Evolutionary conservation across 2,329 filamentous ascomycete genomes (phyloP), one percentile per base, ranked within the genome.

Genomic region (Colletotrichum zoysiae): DNA sequence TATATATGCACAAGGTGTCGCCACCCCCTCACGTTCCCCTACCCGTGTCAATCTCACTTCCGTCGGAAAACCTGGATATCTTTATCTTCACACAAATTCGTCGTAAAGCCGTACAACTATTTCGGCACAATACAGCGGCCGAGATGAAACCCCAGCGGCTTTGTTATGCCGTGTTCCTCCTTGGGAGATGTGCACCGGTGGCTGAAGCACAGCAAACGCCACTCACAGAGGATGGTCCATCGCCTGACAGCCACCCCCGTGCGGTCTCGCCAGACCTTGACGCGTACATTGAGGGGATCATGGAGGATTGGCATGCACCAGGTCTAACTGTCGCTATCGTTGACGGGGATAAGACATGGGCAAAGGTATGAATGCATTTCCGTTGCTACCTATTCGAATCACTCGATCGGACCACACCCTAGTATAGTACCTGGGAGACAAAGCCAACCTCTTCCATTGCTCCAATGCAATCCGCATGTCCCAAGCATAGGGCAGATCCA

Each of bases 301-400:
- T 84, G 67, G 57, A 80, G 2, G 61, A 78, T 61, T 84, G 80
- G 78, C 78, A 85, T 67, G 79, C 82, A 5, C 83, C 84, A 2
- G 84, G 83, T 0, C 68, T 86, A 11, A 78, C 84, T 1, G 78
- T 87, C 20, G 81, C 82, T 0, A 75, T 86, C 12, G 75, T 85
- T 20, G 78, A 84, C 46, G 79, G 80, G 0, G 76, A 84, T 12
- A 72, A 80, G 18, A 81, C 79, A 5, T 81, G 76, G 76, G 70
- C 80, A 9, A 77, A 78, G 73, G 81, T 82, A 64, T 66, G 74
- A 16, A n/a, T 9, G 1, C 16, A 26, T 23, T 11, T 56, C 20
- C 33, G 23, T 56, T 16, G 9, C 5, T 20, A 16, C 11, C 11
- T 12, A 23, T 3, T 56, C 5, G 53, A 35, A 2, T 14, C 9